Base-by-base conservation (phyloP, 176 grass and related monocot species). In the Secale cereale region DNA sequence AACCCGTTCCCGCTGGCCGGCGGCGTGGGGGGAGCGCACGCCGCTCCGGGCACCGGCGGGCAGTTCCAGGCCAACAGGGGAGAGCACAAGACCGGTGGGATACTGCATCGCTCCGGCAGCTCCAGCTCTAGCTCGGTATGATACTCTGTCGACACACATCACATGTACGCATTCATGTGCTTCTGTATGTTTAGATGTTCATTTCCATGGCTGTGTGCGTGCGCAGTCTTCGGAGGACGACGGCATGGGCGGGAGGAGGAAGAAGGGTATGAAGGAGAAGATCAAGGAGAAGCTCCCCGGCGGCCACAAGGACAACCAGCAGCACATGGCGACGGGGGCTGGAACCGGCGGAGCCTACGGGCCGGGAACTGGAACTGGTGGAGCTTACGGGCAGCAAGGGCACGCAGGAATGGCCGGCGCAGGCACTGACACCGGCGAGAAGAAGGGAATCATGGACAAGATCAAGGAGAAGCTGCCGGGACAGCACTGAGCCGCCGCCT, bases 251-350 rank as follows among this genome's bases (percentile, higher is more conserved):
- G 87, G 92, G 12, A 70, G 89, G 32, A 86, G 90, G 85, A 92
- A 92, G 91, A 95, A 95, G 64, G 71, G 87, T 7, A 15, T 94
- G 3, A 94, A 92, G 45, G 93, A 94, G n/a, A 94, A 94, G 87
- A 88, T 94, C 27, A 94, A 88, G 85, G 93, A 92, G 87, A 92
- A 92, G 33, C 19, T 94, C 19, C 89, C 89, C 0, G 87, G 87
- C 11, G 74, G 59, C 32, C 69, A 89, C 56, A 80, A 80, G 29
- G 39, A 35, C 15, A 28, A 16, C 83, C 65, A 79, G 50, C 76
- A 78, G 76, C 40, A 67, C 15, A 31, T 74, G 71, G 71, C 71
- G 1, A 15, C 45, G 45, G 45, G 43, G 1, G 27, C 73, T 2
- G 45, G 73, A n/a, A n/a, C n/a, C n/a, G n/a, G n/a, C n/a, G n/a